Conservation (phyloP, 305 asterid genomes). For the Euphrasia arctica region DNA sequence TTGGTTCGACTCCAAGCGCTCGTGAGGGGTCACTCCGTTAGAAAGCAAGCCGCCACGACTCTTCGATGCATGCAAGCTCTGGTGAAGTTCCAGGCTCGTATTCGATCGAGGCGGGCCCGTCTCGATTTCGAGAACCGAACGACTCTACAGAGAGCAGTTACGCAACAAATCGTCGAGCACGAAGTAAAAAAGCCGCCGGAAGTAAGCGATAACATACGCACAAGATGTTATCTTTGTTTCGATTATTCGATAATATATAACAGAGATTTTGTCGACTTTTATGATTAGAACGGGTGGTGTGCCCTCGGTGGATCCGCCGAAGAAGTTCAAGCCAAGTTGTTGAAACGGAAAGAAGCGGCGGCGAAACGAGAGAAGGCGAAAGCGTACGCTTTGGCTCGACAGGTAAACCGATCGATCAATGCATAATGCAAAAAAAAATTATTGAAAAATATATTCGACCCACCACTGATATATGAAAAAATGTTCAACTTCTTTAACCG, state of each 20-base stretch:
- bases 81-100: constrained; percentile 55
- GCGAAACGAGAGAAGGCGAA: constrained; percentile 49
- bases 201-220: constrained; percentile 28
- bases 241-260: too few species aligned
- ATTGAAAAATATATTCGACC: too few species aligned
- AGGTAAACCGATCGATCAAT: too few species aligned
- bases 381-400: constrained; percentile 57
- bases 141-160: constrained; percentile 30
- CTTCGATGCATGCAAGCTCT: constrained; percentile 60
- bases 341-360: constrained; percentile 56
- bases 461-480: too few species aligned
- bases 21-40: constrained; percentile 47
- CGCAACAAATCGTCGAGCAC: constrained; percentile 29
- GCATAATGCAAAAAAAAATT: too few species aligned
- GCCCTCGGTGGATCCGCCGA: constrained; percentile 38
- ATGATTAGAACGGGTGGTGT: constrained; percentile 49
- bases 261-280: background rate
- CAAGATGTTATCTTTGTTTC: too few species aligned
- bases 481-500: too few species aligned
- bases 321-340: constrained; percentile 39
- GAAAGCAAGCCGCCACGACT: constrained; percentile 59
- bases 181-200: constrained; percentile 38
- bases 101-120: constrained; percentile 46
- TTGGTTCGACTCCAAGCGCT: constrained; percentile 54
- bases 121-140: constrained; percentile 37